Evolutionary conservation across 768 basidiomycete species (phyloP).

Genomic region (Gautieria morchelliformis): DNA sequence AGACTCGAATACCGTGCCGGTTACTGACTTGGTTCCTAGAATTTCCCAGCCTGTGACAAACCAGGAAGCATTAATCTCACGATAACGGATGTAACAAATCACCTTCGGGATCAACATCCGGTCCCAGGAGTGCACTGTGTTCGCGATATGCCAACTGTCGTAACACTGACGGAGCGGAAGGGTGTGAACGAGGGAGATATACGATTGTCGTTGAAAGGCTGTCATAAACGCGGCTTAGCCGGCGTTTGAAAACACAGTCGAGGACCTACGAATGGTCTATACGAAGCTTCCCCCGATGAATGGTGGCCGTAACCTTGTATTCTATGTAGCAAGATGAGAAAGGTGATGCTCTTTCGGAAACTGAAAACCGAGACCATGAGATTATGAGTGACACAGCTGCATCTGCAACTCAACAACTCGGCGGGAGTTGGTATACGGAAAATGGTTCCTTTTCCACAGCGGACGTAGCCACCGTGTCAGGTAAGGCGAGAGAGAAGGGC

Average conservation of each 20-base stretch:
- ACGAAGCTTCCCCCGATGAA: slow-evolving; percentile 40
- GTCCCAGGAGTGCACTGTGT: slow-evolving; percentile 24
- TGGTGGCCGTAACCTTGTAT: slow-evolving; percentile 40
- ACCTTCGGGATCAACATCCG: slow-evolving; percentile 31
- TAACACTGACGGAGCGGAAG: slow-evolving; percentile 27
- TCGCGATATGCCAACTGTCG: slow-evolving; percentile 28
- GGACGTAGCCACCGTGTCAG: no score
- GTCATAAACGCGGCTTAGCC: no score
- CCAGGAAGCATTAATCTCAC: background rate
- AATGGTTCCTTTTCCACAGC: slow-evolving; percentile 23
- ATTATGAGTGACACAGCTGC: no score
- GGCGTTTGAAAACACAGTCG: no score
- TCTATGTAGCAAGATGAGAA: slow-evolving; percentile 52
- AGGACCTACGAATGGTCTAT: no score
- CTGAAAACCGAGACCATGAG: background rate
- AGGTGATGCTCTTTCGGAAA: slow-evolving; percentile 45
- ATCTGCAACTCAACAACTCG: no score
- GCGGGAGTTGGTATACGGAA: no score
- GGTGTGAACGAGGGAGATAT: slow-evolving; percentile 24
- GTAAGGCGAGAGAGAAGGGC: no score
- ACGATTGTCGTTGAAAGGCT: no score
- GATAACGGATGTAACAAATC: slow-evolving; percentile 12
- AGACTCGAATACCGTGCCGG: slow-evolving; percentile 27
- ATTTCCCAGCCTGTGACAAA: slow-evolving; percentile 1
- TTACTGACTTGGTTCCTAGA: slow-evolving; percentile 12